Evolutionary conservation across 371 early-diverging fungal genomes (phyloP).

Genomic region (Umbelopsis sp.): DNA sequence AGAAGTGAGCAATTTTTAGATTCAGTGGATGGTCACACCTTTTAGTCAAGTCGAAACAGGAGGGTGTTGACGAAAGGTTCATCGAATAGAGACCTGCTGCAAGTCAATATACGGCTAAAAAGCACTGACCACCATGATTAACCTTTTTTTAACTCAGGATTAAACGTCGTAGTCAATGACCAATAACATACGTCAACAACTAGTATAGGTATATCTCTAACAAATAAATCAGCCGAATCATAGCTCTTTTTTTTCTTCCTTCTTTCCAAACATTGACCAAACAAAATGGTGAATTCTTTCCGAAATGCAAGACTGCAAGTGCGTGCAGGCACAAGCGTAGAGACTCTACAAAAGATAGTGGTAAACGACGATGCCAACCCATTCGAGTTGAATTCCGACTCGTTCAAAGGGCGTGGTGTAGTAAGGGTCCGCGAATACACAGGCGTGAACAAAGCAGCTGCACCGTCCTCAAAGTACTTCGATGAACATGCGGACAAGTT

Average conservation of each 20-base stretch:
- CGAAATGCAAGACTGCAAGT: slow-evolving; percentile 48
- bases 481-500: slow-evolving; percentile 55
- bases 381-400: slow-evolving; percentile 59
- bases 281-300: neutral
- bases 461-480: slow-evolving; percentile 57
- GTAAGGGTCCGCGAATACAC: slow-evolving; percentile 69
- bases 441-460: slow-evolving; percentile 44
- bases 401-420: slow-evolving; percentile 68
- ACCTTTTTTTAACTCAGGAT: neutral
- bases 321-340: slow-evolving; percentile 62
- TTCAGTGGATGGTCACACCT: neutral
- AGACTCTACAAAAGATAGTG: slow-evolving; percentile 53
- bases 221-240: neutral
- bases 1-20: neutral
- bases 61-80: too few relatives aligned
- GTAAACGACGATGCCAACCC: slow-evolving; percentile 74
- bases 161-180: neutral
- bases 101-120: neutral
- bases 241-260: neutral
- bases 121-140: neutral
- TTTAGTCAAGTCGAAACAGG: too few relatives aligned
- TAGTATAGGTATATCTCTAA: neutral
- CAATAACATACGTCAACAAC: neutral
- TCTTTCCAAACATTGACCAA: neutral
- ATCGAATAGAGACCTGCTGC: too few relatives aligned